Percentiles rank a stretch among this genome's conserved stretches.
Conservation (phyloP, 2,329 filamentous ascomycete species). For the Neofusicoccum cordaticola region DNA sequence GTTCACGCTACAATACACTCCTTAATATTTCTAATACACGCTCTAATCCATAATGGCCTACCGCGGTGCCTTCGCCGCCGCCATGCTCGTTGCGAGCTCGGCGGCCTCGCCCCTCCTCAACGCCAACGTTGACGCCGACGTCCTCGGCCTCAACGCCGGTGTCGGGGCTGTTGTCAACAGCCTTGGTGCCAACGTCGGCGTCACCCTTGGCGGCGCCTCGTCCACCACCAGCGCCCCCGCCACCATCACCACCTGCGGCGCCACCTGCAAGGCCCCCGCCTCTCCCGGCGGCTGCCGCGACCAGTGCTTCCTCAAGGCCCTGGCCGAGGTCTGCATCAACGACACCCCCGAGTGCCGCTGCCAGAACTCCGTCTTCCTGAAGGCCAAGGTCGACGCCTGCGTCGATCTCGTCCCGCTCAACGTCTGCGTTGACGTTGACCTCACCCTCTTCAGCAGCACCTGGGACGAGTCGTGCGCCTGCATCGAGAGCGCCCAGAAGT, state of each 20-base stretch:
- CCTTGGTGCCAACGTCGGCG: neutral
- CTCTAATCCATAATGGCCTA: constrained; percentile 12
- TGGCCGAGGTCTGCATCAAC: constrained; percentile 11
- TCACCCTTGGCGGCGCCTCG: neutral
- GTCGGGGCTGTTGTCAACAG: too few relatives aligned
- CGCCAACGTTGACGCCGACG: neutral
- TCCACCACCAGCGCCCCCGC: neutral
- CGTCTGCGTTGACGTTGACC: constrained; percentile 16
- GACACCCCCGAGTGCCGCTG: constrained; percentile 16
- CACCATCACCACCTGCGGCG: constrained; percentile 3
- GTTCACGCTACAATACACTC: neutral
- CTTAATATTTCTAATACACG: constrained; percentile 2
- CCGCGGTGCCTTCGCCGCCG: constrained; percentile 12
- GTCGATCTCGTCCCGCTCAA: constrained; percentile 17
- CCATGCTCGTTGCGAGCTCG: constrained; percentile 5
- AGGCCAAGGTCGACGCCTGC: constrained; percentile 11
- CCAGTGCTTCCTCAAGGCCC: constrained; percentile 17
- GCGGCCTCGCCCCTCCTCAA: constrained; percentile 5
- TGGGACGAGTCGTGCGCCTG: constrained; percentile 14
- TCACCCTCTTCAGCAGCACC: constrained; percentile 13
- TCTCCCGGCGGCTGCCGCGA: constrained; percentile 15
- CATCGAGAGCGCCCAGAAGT: constrained; percentile 3
- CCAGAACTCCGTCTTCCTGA: constrained; percentile 15
- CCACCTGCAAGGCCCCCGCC: constrained; percentile 3
- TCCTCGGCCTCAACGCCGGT: neutral